Base-by-base conservation (phyloP, 2,329 filamentous ascomycete species). In the Raffaelea albimanens region DNA sequence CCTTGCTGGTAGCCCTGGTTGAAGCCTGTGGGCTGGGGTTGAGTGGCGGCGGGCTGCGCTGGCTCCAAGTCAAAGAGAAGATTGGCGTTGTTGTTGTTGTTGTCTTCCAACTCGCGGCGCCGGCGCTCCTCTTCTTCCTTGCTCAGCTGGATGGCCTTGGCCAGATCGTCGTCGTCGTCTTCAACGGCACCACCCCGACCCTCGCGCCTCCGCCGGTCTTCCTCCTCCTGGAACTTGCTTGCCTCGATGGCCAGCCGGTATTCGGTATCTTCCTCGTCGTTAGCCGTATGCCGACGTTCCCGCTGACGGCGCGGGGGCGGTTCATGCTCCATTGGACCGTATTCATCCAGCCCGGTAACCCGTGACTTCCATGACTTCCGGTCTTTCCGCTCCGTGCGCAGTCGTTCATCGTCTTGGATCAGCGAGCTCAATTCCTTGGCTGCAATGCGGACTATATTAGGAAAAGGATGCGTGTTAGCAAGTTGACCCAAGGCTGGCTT, bases 1-100 rank as follows among this genome's bases (percentile, higher is more conserved):
- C 95, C 91, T 67, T 98, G 93, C 69, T 97, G 90, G 61, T 98
- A 98, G 42, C 91, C 91, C 68, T 95, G 90, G 66, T 96, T 97
- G 70, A 88, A 89, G 33, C 89, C 91, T 14, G 90, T 97, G 38
- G 79, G 80, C 66, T 90, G 87, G 33, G 85, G 78, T 57, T 88
- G 84, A 25, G 55, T 60, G 4, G 72, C 64, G 1, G 48, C 42
- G 1, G 49, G 52, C 59, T 83, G 79, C 21, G 72, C 65, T 5
- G 82, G 49, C 33, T 79, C 78, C 57, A 95, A 87, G 57, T 95
- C 90, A 58, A 98, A 97, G n/a, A 98, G 75, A 19, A 88, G 82
- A 43, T 84, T 75, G 19, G 87, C 83, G 60, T 95, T 96, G 44
- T 36, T 45, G 25, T 40, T 46, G 40, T 48, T 46, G 39, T 39